Evolutionary conservation across 2,329 filamentous ascomycete species (phyloP).

Genomic region (Botrytis sinoallii): DNA sequence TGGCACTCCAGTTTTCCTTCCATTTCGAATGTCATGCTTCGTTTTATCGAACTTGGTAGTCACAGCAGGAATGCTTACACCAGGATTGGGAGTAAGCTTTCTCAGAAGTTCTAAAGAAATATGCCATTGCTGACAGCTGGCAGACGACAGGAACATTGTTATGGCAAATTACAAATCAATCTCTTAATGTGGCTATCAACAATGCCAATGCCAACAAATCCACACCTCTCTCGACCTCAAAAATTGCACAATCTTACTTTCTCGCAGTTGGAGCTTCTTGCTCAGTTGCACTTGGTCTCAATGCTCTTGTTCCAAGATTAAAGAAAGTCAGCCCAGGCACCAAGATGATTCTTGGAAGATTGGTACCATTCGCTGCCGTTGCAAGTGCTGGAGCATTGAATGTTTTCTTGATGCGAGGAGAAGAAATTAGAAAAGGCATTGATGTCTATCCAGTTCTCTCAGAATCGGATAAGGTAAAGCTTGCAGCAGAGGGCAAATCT

Average conservation of each 20-base stretch:
- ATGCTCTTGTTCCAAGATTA: constrained; percentile 81
- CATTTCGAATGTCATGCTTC: constrained; percentile 97
- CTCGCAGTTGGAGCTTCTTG: constrained; percentile 91
- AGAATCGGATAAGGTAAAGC: constrained; percentile 61
- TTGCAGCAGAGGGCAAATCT: constrained; percentile 55
- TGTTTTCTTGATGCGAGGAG: constrained; percentile 95
- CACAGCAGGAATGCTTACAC: constrained; percentile 95
- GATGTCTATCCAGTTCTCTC: constrained; percentile 84
- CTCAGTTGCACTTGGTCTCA: constrained; percentile 87
- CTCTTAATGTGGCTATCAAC: constrained; percentile 97
- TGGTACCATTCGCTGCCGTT: constrained; percentile 95
- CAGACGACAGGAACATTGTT: constrained; percentile 79
- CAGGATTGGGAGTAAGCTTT: constrained; percentile 65
- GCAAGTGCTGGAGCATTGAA: constrained; percentile 88
- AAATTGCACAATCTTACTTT: constrained; percentile 85
- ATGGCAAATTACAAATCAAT: constrained; percentile 97
- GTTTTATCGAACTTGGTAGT: constrained; percentile 91
- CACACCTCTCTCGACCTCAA: constrained; percentile 75
- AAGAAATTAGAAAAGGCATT: constrained; percentile 91
- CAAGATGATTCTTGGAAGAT: constrained; percentile 72
- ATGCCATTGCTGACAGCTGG: constrained; percentile 20
- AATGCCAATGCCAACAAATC: constrained; percentile 98
- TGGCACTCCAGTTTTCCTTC: constrained; percentile 84
- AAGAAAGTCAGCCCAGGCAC: constrained; percentile 73
- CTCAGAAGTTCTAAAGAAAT: neutral